Evolutionary conservation across 495 filamentous ascomycete species (phyloP), one percentile per base, ranked within the genome.

Genomic region (Cercophora sp.): DNA sequence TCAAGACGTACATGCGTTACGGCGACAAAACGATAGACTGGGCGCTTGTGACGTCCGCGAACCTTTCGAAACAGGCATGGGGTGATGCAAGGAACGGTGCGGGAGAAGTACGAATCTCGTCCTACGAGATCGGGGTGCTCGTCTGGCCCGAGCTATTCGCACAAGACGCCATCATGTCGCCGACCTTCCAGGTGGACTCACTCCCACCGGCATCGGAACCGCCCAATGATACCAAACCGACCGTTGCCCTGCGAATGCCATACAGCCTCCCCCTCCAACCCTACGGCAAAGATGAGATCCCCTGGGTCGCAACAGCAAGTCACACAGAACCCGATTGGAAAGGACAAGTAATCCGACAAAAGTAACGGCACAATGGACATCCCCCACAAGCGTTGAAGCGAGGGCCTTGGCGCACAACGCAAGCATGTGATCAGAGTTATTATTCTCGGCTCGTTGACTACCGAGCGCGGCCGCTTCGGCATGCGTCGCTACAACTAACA

Each of bases 11-110:
- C 53, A 82, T 92, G 40, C 82, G 88, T 4, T 94, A 85, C 61
- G 61, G 73, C 8, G 70, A 81, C 47, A 59, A 53, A 1, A 71
- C 75, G 54, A 88, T 95, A 31, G 88, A 92, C 59, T 96, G 91
- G 91, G 89, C 88, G 16, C 78, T 96, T 58, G 61, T 93, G 5
- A 91, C 88, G 1, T 89, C 87, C 8, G 89, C 91, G 11, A 96
- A 96, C 58, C 68, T 96, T 3, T 92, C 87, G 0, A 94, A 83
- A 49, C 91, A 96, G 63, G 91, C 91, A 0, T 96, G 91, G 91
- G 91, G 91, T n/a, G 79, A 82, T 13, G 72, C 70, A 13, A 41
- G 65, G 5, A 80, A 78, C 48, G 43, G 27, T 0, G 61, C 66
- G 9, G 80, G 80, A 2, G 79, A 87, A 60, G 75, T 89, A 8